Conservation (phyloP, 176 grass and related monocot species). For the Stipa capillata region DNA sequence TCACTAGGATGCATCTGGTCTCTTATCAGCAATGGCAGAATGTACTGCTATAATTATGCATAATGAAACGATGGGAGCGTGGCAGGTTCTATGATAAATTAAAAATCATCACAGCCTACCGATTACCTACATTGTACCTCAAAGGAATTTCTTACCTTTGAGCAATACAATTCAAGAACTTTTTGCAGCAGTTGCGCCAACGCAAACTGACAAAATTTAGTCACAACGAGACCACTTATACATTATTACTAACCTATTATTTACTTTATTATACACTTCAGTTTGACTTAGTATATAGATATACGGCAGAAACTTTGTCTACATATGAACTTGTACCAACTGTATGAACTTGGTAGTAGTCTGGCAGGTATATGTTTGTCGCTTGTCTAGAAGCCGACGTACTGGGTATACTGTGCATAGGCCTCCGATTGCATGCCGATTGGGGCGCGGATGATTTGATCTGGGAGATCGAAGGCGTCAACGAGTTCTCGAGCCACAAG, state of each 20-base stretch:
- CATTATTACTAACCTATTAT: neutral
- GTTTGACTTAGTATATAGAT: neutral
- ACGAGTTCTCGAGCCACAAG: conserved; percentile 70
- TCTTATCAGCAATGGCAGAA: no score
- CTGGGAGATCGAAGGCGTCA: conserved; percentile 79
- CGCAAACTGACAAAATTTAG: neutral
- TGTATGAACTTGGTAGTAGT: neutral
- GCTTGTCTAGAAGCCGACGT: conserved; percentile 57
- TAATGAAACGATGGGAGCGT: neutral
- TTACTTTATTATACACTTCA: conserved; percentile 3
- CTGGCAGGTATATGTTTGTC: neutral
- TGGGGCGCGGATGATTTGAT: conserved; percentile 74
- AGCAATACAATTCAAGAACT: neutral
- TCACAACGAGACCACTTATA: neutral
- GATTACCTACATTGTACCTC: no score
- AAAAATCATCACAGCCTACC: no score
- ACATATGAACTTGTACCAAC: neutral
- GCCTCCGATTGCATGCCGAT: conserved; percentile 83
- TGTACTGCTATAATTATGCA: no score
- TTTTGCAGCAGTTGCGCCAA: neutral
- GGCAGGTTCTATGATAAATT: no score
- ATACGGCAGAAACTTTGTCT: neutral
- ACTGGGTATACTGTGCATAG: conserved; percentile 78
- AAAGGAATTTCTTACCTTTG: neutral
- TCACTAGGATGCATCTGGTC: neutral